These are phyloP conservation scores for Podila verticillata DNA, from an alignment of 192 early-diverging fungal species.

Conservation along the genomic window DNA sequence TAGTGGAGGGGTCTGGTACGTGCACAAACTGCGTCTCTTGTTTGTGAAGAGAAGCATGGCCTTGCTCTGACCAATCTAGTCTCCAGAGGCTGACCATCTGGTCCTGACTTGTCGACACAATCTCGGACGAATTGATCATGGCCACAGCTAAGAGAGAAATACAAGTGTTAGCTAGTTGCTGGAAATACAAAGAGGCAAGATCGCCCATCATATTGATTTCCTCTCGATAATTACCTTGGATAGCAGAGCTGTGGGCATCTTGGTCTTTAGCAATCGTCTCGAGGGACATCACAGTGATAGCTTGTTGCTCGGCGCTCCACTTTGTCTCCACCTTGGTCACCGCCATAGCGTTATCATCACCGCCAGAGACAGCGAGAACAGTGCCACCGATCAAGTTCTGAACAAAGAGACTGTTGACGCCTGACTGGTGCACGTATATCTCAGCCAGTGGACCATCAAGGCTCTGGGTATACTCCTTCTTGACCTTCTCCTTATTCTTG, in stretches of 20 bases:
- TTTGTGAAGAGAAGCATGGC: conserved; percentile 13
- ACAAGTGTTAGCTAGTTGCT: background rate
- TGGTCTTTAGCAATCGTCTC: conserved; percentile 32
- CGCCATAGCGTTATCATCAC: conserved; percentile 77
- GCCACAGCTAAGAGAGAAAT: conserved; percentile 50
- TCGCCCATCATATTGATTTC: background rate
- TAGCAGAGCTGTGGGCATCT: conserved; percentile 74
- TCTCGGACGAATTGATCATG: conserved; percentile 34
- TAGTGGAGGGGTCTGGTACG: conserved; percentile 73
- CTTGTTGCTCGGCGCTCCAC: conserved; percentile 3
- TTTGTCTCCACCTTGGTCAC: conserved; percentile 26
- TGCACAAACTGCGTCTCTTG: conserved; percentile 62
- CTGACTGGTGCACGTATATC: conserved; percentile 68
- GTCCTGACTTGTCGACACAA: conserved; percentile 72
- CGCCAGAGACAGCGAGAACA: conserved; percentile 70
- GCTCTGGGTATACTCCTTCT: conserved; percentile 17
- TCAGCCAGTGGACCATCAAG: conserved; percentile 8
- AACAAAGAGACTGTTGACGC: conserved; percentile 77
- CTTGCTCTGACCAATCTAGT: conserved; percentile 14
- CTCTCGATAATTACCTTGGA: conserved; percentile 61
- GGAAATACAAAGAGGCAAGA: background rate
- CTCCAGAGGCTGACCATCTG: conserved; percentile 74
- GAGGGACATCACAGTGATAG: background rate
- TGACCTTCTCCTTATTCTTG: conserved; percentile 14
- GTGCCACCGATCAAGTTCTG: conserved; percentile 9